phyloP scores from a whole-genome alignment of 2,329 filamentous ascomycete genomes.

The Bretziella fagacearum region DNA sequence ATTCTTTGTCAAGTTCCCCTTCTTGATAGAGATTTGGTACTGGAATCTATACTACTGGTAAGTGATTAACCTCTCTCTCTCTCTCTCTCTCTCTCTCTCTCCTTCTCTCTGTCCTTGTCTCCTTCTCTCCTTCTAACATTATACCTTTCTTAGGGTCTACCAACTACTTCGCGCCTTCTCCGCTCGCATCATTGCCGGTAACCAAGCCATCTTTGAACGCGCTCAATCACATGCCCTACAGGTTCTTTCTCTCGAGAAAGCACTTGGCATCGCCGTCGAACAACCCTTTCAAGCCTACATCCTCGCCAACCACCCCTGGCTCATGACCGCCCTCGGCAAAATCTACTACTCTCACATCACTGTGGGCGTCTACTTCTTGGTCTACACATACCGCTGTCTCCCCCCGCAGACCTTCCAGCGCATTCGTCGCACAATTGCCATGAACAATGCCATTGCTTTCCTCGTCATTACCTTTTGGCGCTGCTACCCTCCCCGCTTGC shows the following conservation, averaged over 20 bases:
- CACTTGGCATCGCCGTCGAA: conserved; percentile 26
- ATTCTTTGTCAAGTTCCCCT: conserved; percentile 21
- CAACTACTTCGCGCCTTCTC: conserved; percentile 28
- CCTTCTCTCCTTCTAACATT: not conserved
- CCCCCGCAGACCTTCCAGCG: conserved; percentile 24
- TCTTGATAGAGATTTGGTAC: conserved; percentile 24
- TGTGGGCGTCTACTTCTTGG: conserved; percentile 29
- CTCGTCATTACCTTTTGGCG: conserved; percentile 30
- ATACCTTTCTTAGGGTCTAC: conserved; percentile 22
- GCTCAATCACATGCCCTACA: conserved; percentile 26
- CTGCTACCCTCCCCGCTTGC: conserved; percentile 31
- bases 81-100: not conserved
- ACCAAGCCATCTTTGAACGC: conserved; percentile 23
- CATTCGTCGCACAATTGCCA: conserved; percentile 31
- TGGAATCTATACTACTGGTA: conserved; percentile 24
- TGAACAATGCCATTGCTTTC: conserved; percentile 32
- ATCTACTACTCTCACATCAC: conserved; percentile 32
- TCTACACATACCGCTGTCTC: conserved; percentile 31
- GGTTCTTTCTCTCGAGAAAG: conserved; percentile 25
- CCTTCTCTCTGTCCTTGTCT: not conserved
- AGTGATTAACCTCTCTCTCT: conserved; percentile 9
- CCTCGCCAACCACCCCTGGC: conserved; percentile 21
- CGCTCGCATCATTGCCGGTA: conserved; percentile 24
- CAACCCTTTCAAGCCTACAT: conserved; percentile 25
- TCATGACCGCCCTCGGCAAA: conserved; percentile 25